Base-by-base conservation (phyloP, 108 stramenopile species). In the Epithemia pelagica region DNA sequence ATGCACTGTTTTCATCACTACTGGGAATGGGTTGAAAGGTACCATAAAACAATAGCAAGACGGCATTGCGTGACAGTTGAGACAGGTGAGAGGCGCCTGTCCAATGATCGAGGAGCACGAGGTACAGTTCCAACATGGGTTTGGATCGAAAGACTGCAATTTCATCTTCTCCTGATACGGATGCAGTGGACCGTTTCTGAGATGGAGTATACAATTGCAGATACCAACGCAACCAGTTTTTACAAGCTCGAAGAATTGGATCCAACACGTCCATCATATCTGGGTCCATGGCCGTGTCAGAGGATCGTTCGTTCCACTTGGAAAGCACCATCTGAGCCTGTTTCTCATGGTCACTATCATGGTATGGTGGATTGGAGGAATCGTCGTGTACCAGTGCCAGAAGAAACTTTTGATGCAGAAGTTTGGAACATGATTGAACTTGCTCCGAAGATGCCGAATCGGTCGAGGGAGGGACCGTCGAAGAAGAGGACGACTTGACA, bases 31-130 rank as follows among this genome's bases (percentile, higher is more conserved):
- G 64, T 26, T 30, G 56, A 59, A 79, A 88, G 1, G 80, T 85
- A 24, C 82, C 82, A 32, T 85, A 83, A 62, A 88, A 88, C 2
- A 85, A 61, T 59, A 66, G 82, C 23, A 83, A 75, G n/a, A 79
- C 82, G 60, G 82, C 74, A 72, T 83, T 63, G 62, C 82, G 66
- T 51, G 79, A 74, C 30, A 82, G 51, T 28, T 80, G 73, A 59
- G 72, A 75, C 37, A 10, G 37, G 10, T 46, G 5, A 10, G 37
- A 46, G 0, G 8, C 51, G n/a, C 28, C 37, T 30, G 52, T 71
- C 7, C 3, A 62, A n/a, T 27, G n/a, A 19, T 62, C 67, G 62
- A 78, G 33, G 7, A 78, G 33, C 10, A 23, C 15, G 0, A 78
- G n/a, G 5, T 72, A 31, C n/a, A 65, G 53, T 53, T 58, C 52